A percentile compares a stretch with the other conserved stretches of the same genome.
phyloP scores from a whole-genome alignment of 768 basidiomycete species.

The Podaxis rugospora region DNA sequence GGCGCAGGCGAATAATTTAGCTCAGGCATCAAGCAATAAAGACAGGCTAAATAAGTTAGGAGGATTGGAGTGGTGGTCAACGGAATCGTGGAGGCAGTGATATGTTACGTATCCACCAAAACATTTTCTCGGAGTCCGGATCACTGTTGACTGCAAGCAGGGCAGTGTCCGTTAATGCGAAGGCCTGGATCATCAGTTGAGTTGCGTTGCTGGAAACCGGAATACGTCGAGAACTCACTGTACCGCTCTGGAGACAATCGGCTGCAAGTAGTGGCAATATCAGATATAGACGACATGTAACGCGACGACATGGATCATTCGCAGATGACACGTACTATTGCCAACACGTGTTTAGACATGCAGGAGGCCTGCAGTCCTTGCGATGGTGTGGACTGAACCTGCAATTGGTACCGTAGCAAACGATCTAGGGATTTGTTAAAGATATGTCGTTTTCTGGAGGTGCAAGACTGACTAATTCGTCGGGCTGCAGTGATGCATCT shows the following conservation, averaged over 20 bases:
- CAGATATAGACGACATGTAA: neutral
- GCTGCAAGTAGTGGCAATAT: neutral
- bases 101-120: too few species aligned
- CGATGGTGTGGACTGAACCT: constrained; percentile 11
- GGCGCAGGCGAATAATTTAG: too few species aligned
- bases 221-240: neutral
- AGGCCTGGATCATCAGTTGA: neutral
- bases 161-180: neutral
- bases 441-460: neutral
- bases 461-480: neutral
- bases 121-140: neutral
- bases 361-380: constrained; percentile 1
- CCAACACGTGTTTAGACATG: constrained; percentile 5
- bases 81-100: too few species aligned
- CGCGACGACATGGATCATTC: neutral
- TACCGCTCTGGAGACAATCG: constrained; percentile 5
- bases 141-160: neutral
- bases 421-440: neutral
- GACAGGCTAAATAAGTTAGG: too few species aligned
- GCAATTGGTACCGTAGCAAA: constrained; percentile 7
- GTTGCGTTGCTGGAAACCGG: neutral
- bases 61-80: too few species aligned
- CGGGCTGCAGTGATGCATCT: neutral
- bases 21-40: too few species aligned
- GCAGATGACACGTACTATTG: constrained; percentile 7